A percentile compares a stretch with the other conserved stretches of the same genome.
Conservation (phyloP, 345 rosid genomes). For the Lenwebbia sp. region DNA sequence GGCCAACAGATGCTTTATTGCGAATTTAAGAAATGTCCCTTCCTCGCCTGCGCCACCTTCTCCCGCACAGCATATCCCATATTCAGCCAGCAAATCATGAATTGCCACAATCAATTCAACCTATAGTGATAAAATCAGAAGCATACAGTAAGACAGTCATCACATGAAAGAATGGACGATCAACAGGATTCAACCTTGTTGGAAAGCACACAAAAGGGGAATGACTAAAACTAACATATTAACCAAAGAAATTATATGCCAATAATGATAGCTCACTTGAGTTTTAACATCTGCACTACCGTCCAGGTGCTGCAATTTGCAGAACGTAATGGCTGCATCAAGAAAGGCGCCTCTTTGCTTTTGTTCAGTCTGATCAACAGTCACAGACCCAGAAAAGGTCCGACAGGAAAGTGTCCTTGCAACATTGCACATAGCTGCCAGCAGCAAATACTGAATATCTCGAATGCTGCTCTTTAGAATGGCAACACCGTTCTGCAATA, state of each 20-base stretch:
- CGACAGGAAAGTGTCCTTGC: conserved; percentile 52
- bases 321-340: conserved; percentile 75
- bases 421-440: conserved; percentile 68
- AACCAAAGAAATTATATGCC: neutral
- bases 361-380: conserved; percentile 49
- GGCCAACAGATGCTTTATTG: conserved; percentile 85
- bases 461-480: conserved; percentile 33
- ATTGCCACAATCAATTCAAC: conserved; percentile 79
- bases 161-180: neutral
- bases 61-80: conserved; percentile 89
- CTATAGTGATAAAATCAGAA: conserved; percentile 21
- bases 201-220: neutral
- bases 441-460: conserved; percentile 63
- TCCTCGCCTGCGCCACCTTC: conserved; percentile 71
- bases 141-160: neutral
- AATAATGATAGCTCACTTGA: conserved; percentile 40
- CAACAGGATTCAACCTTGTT: neutral
- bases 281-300: conserved; percentile 46
- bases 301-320: conserved; percentile 88
- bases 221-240: neutral
- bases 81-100: conserved; percentile 89
- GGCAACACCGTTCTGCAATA: conserved; percentile 43
- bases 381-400: conserved; percentile 31
- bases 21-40: conserved; percentile 88
- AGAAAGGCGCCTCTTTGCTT: conserved; percentile 59